Evolutionary conservation across 2,329 filamentous ascomycete genomes (phyloP), one percentile per base, ranked within the genome.

Genomic region (Mariannaea sp.): DNA sequence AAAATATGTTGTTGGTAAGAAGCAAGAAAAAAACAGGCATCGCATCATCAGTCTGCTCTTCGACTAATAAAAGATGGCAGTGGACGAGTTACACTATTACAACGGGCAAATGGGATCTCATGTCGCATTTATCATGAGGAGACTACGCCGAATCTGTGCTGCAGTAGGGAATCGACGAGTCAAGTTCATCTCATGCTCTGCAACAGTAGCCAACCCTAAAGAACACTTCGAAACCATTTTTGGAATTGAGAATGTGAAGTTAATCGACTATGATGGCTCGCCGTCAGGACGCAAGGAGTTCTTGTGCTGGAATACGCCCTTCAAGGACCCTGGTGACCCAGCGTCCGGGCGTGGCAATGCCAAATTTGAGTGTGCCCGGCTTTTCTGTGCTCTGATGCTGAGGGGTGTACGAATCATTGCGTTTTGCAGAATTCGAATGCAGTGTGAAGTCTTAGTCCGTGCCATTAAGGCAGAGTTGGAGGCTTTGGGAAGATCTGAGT

Each of bases 291-390:
- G 91, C 17, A 97, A 97, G 69, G 93, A 97, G 66, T 97, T 97
- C 53, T 68, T 99, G 6, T 97, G 92, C 71, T 99, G 94, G 94
- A 97, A 99, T 65, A 97, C 93, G 0, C 94, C 94, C 0, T 96
- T 85, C 71, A 95, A 92, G 69, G 93, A 97, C 62, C 91, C 93
- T 0, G 82, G 80, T 1, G 93, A 97, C 71, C 89, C 92, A 7
- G 85, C 88, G 0, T 96, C 90, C 64, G 93, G 94, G 1, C 84
- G 94, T 53, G 90, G 90, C 12, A 90, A 90, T 68, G 86, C 87
- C 3, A 85, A 95, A 69, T 81, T 84, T 4, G 93, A 99, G 72
- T 89, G 90, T n/a, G 91, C 94, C 1, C 86, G 89, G 36, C 75
- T 99, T 0, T 96, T 99, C 67, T 96, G 91, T 64, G 89, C 96